A percentile compares a stretch with the other conserved stretches of the same genome.
These are phyloP conservation scores for Schizochytrium sp. DNA, from an alignment of 108 stramenopile species.

Conservation along the genomic window DNA sequence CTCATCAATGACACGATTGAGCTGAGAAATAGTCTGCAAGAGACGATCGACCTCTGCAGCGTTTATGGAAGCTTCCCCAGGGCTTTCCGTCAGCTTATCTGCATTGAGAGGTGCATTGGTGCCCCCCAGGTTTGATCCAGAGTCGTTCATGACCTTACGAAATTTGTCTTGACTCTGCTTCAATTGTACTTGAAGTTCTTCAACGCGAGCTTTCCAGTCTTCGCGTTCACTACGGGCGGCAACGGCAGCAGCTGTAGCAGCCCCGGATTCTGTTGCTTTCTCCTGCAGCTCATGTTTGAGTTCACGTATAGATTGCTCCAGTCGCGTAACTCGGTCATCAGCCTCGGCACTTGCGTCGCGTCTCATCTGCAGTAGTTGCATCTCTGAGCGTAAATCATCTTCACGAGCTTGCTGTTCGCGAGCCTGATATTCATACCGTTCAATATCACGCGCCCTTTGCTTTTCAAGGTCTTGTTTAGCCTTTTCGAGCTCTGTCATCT, in stretches of 20 bases:
- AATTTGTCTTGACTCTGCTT: background rate
- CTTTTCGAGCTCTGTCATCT: background rate
- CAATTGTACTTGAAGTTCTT: background rate
- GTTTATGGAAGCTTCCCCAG: no score
- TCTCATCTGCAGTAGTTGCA: constrained; percentile 24
- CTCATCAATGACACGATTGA: constrained; percentile 37
- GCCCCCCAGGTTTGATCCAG: background rate
- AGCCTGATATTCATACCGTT: background rate
- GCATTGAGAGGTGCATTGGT: background rate
- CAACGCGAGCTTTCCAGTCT: constrained; percentile 10
- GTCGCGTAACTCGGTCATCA: background rate
- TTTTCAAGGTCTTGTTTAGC: constrained; percentile 6
- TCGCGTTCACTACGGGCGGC: background rate
- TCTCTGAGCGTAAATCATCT: constrained; percentile 18
- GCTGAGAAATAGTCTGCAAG: background rate
- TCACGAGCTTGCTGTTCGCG: background rate
- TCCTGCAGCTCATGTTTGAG: background rate
- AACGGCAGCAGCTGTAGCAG: background rate
- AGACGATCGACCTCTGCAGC: background rate
- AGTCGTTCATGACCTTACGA: background rate
- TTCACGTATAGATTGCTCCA: background rate
- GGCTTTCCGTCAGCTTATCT: no score
- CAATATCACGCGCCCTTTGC: background rate
- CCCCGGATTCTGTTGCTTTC: background rate
- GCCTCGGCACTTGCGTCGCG: background rate